Evolutionary conservation across 176 grass and related monocot genomes (phyloP).

Genomic region (Triticum turgidum): DNA sequence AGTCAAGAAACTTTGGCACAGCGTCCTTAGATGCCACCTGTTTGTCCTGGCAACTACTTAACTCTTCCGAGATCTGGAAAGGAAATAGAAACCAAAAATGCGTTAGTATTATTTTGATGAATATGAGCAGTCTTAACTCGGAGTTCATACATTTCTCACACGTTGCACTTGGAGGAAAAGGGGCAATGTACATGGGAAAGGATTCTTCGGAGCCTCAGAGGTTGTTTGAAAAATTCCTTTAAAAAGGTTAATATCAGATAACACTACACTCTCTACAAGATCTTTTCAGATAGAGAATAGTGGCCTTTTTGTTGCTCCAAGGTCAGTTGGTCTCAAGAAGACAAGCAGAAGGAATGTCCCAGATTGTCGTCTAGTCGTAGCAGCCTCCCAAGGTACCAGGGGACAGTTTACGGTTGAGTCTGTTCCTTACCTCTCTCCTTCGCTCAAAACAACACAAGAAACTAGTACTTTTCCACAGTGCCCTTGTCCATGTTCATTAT

Average conservation of each 20-base stretch:
- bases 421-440: neutral
- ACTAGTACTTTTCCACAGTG: slow-evolving; percentile 28
- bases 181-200: neutral
- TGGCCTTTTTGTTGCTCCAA: neutral
- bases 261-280: neutral
- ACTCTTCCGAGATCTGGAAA: neutral
- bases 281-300: neutral
- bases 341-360: neutral
- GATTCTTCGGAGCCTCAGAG: neutral
- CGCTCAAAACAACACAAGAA: neutral
- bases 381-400: slow-evolving; percentile 22
- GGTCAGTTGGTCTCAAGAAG: slow-evolving; percentile 15
- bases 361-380: neutral
- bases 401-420: slow-evolving; percentile 1
- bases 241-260: neutral
- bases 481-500: too few species aligned
- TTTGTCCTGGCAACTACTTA: neutral
- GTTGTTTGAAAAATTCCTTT: neutral
- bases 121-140: neutral
- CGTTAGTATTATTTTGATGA: neutral
- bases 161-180: neutral
- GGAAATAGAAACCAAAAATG: neutral
- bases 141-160: neutral
- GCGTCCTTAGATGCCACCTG: slow-evolving; percentile 1
- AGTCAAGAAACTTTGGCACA: neutral